A percentile compares a stretch with the other conserved stretches of the same genome.
Conservation (phyloP, 495 filamentous ascomycete genomes). For the Pseudotulostoma volvatum region DNA sequence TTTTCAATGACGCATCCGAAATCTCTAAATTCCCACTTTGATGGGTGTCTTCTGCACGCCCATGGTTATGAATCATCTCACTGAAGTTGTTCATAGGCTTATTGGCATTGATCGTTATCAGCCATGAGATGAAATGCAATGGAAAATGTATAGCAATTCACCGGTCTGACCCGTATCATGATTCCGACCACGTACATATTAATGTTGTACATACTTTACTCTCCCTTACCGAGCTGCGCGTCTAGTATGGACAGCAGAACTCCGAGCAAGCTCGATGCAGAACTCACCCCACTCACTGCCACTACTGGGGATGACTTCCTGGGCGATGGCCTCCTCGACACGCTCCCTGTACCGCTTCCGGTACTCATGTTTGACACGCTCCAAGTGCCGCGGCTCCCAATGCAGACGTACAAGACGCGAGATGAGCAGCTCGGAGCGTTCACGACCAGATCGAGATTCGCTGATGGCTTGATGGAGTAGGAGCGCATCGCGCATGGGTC, state of each 20-base stretch:
- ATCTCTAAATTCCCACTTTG: no score
- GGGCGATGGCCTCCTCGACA: constrained; percentile 43
- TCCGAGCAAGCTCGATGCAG: constrained; percentile 37
- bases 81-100: no score
- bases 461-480: constrained; percentile 85
- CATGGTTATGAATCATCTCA: no score
- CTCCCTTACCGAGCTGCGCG: no score
- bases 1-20: no score
- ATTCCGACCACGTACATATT: no score
- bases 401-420: constrained; percentile 66
- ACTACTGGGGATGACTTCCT: constrained; percentile 27
- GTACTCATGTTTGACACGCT: constrained; percentile 52
- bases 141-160: no score
- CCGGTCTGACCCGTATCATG: no score
- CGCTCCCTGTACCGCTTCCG: constrained; percentile 53
- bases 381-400: constrained; percentile 67
- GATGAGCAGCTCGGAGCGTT: constrained; percentile 69
- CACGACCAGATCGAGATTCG: constrained; percentile 41
- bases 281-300: constrained; percentile 40
- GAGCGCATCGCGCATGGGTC: constrained; percentile 82
- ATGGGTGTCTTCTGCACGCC: no score
- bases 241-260: constrained; percentile 9
- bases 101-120: no score
- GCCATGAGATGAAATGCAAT: no score
- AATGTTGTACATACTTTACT: no score